These are phyloP conservation scores for Ustulina deusta DNA, from an alignment of 2,329 filamentous ascomycete species.

Conservation along the genomic window DNA sequence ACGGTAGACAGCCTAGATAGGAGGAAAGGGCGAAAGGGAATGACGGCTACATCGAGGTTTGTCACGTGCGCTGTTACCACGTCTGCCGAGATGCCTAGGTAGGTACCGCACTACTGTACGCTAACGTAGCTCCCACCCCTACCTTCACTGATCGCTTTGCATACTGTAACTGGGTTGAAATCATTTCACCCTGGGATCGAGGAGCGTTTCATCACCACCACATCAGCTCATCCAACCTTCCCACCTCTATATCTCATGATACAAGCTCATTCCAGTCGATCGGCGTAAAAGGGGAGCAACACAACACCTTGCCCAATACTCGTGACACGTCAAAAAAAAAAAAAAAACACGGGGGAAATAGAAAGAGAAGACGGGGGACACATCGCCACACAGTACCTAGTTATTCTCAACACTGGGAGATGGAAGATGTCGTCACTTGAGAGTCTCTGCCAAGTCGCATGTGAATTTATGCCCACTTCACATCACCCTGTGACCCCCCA, in stretches of 20 bases:
- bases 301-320: background rate
- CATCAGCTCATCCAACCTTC: slow-evolving; percentile 28
- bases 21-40: background rate
- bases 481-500: background rate
- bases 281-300: background rate
- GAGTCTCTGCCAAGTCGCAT: slow-evolving; percentile 32
- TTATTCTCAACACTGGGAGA: background rate
- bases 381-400: background rate
- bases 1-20: background rate
- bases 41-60: slow-evolving; percentile 7
- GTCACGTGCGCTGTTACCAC: slow-evolving; percentile 14
- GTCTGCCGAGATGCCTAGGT: slow-evolving; percentile 3
- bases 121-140: background rate
- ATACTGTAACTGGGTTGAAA: slow-evolving; percentile 24
- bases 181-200: slow-evolving; percentile 30
- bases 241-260: slow-evolving; percentile 3
- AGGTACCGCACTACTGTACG: background rate
- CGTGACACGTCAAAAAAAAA: background rate
- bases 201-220: slow-evolving; percentile 30
- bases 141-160: slow-evolving; percentile 23
- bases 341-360: too few species aligned
- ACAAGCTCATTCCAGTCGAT: background rate
- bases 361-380: background rate
- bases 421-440: slow-evolving; percentile 31
- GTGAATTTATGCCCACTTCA: slow-evolving; percentile 37